Evolutionary conservation across 2,329 filamentous ascomycete species (phyloP), one percentile per base, ranked within the genome.

Genomic region (Onygenales sp.): DNA sequence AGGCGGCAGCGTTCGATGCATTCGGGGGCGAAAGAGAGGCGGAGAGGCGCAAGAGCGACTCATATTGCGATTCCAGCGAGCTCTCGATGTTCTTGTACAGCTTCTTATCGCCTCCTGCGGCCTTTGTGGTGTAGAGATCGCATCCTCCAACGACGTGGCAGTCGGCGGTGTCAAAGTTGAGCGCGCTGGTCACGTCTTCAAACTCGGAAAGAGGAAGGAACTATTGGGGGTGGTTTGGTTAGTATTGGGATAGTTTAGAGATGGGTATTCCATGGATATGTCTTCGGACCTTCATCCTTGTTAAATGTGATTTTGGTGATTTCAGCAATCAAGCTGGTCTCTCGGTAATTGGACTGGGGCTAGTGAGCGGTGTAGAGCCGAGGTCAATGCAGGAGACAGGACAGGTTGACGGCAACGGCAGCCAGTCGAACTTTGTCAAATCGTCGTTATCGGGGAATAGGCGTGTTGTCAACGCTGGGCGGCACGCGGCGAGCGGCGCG

Each of bases 81-180:
- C 87, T 84, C 67, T 96, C 91, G 66, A 98, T 97, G 67, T 86
- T 88, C 72, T 91, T 94, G 77, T 96, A 96, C 7, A 98, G 78
- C 68, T 97, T 97, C 80, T 96, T 96, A 69, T 98, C 93, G 58
- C 86, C 85, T 45, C 91, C 90, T 52, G 92, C 90, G 33, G 93
- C 91, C 72, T 98, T 98, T 31, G 91, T 96, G 8, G 92, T 97
- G 77, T 96, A 98, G 14, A 97, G 80, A 70, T 98, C 93, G 77
- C 92, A 97, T 59, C 88, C 88, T 62, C 93, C 93, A 32, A 90
- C 86, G 56, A 98, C 87, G 61, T 92, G 88, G 67, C 89, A 91
- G 68, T 97, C 92, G 50, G 87, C 83, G 1, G 92, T 96, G 64
- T 93, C 88, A 77, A 97, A 97, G 68, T 95, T 97, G 67, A 98